A percentile compares a stretch with the other conserved stretches of the same genome.
Conservation (phyloP, 441 rosid species). For the Cnidoscolus chayamansa region DNA sequence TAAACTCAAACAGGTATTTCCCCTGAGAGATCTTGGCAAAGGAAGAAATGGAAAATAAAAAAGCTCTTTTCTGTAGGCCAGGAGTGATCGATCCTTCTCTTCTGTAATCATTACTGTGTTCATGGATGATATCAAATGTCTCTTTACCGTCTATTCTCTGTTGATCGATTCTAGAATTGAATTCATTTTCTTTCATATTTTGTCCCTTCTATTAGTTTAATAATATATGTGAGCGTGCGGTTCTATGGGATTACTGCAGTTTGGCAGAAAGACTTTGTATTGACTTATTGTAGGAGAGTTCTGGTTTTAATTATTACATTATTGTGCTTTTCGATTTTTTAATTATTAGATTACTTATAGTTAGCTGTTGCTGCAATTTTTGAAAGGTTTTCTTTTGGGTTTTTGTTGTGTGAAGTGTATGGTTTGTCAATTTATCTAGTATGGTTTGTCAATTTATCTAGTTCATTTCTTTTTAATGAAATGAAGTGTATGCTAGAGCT, state of each 20-base stretch:
- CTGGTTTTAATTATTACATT: neutral
- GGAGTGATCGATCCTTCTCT: neutral
- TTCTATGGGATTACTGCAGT: neutral
- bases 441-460: no score
- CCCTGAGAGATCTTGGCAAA: neutral
- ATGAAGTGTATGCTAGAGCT: no score
- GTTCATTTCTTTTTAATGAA: no score
- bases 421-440: no score
- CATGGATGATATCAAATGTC: neutral
- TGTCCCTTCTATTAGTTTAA: neutral
- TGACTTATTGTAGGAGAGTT: neutral
- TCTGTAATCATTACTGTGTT: neutral
- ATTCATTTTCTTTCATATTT: neutral
- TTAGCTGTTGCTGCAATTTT: neutral
- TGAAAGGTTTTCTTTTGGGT: no score
- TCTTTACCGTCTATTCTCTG: neutral
- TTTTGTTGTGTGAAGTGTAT: no score
- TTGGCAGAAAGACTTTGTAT: neutral
- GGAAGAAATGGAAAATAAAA: neutral
- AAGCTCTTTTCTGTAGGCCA: neutral
- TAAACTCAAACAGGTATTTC: conserved; percentile 48
- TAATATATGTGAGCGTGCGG: neutral
- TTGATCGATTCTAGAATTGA: neutral
- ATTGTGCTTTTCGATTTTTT: neutral
- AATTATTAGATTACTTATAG: neutral